Conservation (phyloP, 2,329 filamentous ascomycete genomes). For the Thelonectria rubi region DNA sequence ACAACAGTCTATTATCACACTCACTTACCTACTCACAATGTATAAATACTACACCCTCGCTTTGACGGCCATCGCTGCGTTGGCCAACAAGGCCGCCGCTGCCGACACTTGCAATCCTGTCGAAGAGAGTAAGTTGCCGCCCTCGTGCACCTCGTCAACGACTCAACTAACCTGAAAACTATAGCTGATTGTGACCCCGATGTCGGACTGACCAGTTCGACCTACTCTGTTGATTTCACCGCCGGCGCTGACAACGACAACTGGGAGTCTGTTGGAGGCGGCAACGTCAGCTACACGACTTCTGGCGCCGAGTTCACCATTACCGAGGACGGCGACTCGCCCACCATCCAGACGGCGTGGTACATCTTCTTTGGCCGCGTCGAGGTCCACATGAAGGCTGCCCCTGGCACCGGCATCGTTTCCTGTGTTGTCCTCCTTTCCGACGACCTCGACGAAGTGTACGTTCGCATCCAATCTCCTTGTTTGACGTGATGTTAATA, state of each 20-base stretch:
- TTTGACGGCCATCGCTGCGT: conserved; percentile 3
- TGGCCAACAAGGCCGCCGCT: conserved; percentile 1
- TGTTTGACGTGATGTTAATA: background rate
- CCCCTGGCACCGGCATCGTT: conserved; percentile 78
- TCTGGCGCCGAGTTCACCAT: conserved; percentile 59
- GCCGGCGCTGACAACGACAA: conserved; percentile 33
- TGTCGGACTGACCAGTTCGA: conserved; percentile 28
- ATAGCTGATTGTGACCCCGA: conserved; percentile 24
- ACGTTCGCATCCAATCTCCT: background rate
- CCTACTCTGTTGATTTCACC: conserved; percentile 35
- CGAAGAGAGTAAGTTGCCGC: conserved; percentile 26
- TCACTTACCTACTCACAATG: conserved; percentile 7
- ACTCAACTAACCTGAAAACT: conserved; percentile 7
- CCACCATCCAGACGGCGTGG: conserved; percentile 73
- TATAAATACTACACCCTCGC: background rate
- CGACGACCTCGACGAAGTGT: conserved; percentile 70
- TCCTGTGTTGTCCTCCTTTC: conserved; percentile 80
- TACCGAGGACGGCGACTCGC: conserved; percentile 62
- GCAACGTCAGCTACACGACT: conserved; percentile 31
- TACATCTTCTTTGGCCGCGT: conserved; percentile 88
- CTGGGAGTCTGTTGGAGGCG: conserved; percentile 33
- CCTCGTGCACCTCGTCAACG: background rate
- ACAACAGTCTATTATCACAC: background rate
- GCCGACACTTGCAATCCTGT: conserved; percentile 33
- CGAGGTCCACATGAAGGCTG: conserved; percentile 74